These are phyloP conservation scores for Trifolium pratense DNA, from an alignment of 306 rosid genomes.

Conservation along the genomic window DNA sequence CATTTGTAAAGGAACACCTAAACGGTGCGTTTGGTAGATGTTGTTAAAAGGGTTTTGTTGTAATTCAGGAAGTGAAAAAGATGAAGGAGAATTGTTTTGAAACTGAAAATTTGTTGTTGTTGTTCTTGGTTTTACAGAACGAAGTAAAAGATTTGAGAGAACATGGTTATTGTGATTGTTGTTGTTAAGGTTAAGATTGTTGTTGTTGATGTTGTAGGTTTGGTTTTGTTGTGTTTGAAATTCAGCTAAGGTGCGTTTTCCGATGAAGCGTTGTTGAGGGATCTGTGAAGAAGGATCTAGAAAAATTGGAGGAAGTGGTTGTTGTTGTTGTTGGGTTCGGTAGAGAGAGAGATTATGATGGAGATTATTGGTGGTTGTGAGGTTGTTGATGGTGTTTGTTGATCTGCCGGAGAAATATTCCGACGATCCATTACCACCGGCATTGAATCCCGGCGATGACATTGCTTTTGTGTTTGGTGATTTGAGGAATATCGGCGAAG, in stretches of 20 bases:
- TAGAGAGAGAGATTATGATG: slow-evolving; percentile 46
- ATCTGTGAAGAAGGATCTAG: slow-evolving; percentile 73
- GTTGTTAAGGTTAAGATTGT: slow-evolving; percentile 34
- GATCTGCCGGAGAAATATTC: slow-evolving; percentile 59
- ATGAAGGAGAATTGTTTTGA: background rate
- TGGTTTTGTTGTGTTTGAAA: slow-evolving; percentile 50
- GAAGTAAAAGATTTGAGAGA: slow-evolving; percentile 50
- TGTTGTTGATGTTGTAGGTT: slow-evolving; percentile 43
- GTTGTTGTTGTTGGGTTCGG: slow-evolving; percentile 70
- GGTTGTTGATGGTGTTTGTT: slow-evolving; percentile 44
- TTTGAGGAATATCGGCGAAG: slow-evolving; percentile 2
- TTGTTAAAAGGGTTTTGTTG: slow-evolving; percentile 29
- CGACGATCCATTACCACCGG: slow-evolving; percentile 61
- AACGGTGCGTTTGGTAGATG: slow-evolving; percentile 46
- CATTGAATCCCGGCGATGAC: slow-evolving; percentile 76
- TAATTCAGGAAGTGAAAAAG: slow-evolving; percentile 1
- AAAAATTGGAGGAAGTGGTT: slow-evolving; percentile 53
- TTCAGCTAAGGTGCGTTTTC: slow-evolving; percentile 79
- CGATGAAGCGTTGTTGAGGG: slow-evolving; percentile 47
- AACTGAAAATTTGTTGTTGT: slow-evolving; percentile 48
- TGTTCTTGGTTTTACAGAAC: slow-evolving; percentile 72
- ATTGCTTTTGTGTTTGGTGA: slow-evolving; percentile 22
- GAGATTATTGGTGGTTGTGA: slow-evolving; percentile 28
- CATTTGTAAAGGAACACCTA: slow-evolving; percentile 51
- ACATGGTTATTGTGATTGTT: slow-evolving; percentile 38